phyloP scores from a whole-genome alignment of 495 filamentous ascomycete genomes.

The Penicillium coprophilum region DNA sequence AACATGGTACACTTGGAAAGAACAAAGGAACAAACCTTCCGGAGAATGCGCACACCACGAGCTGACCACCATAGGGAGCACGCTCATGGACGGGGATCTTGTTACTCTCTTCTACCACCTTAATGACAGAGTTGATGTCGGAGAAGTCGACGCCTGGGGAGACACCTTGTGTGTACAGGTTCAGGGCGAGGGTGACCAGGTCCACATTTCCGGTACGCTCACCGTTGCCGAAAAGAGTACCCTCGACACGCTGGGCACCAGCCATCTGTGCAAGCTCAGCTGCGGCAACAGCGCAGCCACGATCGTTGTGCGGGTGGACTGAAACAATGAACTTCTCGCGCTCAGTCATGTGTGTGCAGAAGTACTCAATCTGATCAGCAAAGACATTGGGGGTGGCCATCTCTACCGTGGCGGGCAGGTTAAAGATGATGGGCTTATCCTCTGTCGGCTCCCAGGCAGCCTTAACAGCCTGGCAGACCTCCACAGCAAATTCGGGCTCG shows the following conservation, averaged over 20 bases:
- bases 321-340: conserved; percentile 79
- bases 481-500: conserved; percentile 75
- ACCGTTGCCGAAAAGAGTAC: conserved; percentile 93
- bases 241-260: conserved; percentile 93
- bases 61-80: conserved; percentile 82
- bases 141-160: conserved; percentile 89
- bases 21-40: conserved; percentile 15
- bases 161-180: conserved; percentile 95
- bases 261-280: conserved; percentile 96
- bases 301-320: conserved; percentile 91
- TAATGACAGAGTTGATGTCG: conserved; percentile 82
- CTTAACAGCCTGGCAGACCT: conserved; percentile 93
- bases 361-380: conserved; percentile 96
- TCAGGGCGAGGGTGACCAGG: conserved; percentile 88
- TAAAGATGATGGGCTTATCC: conserved; percentile 92
- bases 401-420: conserved; percentile 94
- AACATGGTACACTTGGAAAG: conserved; percentile 32
- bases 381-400: conserved; percentile 95
- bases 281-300: conserved; percentile 84
- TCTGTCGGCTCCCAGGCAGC: conserved; percentile 85
- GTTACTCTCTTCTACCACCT: conserved; percentile 87
- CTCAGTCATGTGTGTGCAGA: conserved; percentile 78
- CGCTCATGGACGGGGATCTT: conserved; percentile 92
- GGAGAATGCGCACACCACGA: conserved; percentile 18
- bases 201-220: conserved; percentile 97